Evolutionary conservation across 1,139 yeast species (phyloP).

Genomic region (Suhomyces bolitotheri): DNA sequence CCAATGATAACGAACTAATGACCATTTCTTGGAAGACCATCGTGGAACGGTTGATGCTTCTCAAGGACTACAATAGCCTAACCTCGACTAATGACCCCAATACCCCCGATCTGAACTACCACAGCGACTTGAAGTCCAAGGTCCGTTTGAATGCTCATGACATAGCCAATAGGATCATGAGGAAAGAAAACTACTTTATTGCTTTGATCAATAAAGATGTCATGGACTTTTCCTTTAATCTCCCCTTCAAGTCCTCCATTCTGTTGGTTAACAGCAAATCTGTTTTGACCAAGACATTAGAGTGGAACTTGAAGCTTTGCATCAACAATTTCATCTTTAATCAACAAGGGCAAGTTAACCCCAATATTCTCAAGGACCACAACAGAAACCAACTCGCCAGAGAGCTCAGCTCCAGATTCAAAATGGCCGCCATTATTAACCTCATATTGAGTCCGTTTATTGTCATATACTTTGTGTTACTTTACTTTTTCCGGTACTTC

Average conservation of each 20-base stretch:
- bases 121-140: conserved; percentile 64
- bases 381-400: conserved; percentile 66
- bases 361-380: conserved; percentile 66
- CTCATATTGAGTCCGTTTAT: conserved; percentile 82
- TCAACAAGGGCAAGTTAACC: conserved; percentile 80
- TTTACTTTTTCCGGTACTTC: conserved; percentile 87
- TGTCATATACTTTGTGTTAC: conserved; percentile 74
- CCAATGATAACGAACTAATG: conserved; percentile 76
- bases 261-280: conserved; percentile 27
- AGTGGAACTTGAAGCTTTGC: conserved; percentile 91
- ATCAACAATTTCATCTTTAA: conserved; percentile 85
- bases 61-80: conserved; percentile 79
- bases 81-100: conserved; percentile 41
- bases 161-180: conserved; percentile 92
- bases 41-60: conserved; percentile 70
- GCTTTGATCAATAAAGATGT: conserved; percentile 83
- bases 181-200: conserved; percentile 89
- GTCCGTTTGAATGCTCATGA: conserved; percentile 86
- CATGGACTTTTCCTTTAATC: conserved; percentile 54
- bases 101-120: conserved; percentile 25
- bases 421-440: conserved; percentile 84
- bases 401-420: conserved; percentile 75
- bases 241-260: conserved; percentile 32
- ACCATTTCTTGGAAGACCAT: conserved; percentile 92
- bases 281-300: conserved; percentile 80